Evolutionary conservation across 805 yeast genomes (phyloP), one percentile per base, ranked within the genome.

Genomic region (Wickerhamiella galacta): DNA sequence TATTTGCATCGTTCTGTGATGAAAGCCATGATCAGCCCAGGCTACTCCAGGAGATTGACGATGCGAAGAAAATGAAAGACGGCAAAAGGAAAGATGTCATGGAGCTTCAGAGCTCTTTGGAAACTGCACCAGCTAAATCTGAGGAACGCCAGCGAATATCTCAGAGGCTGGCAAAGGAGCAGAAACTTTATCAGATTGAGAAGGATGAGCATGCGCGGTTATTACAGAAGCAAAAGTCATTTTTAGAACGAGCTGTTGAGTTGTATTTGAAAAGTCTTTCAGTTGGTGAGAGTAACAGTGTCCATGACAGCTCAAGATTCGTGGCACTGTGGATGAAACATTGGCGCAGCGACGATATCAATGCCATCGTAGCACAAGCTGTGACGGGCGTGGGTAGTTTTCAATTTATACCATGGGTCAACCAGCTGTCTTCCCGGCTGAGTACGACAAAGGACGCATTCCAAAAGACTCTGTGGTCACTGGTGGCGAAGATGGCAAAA

Each of bases 241-340:
- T 74, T 44, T 58, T 71, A 5, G 53, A 53, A 16, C 63, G 67
- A 21, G 69, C 92, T 0, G 57, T 75, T 11, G 63, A 61, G 16
- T 75, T 67, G 41, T 80, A 75, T 45, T 45, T 82, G 33, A 61
- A 57, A 26, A 59, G 77, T 11, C 53, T 43, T 15, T 14, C 25
- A 6, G 28, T 30, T 6, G 39, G 41, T 1, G 39, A 35, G 15
- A n/a, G 15, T 9, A 11, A 27, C n/a, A 20, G 12, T n/a, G 33
- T 25, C 5, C 37, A 41, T 12, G 49, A 42, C 29, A 38, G 36
- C 39, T 39, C 32, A 4, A 25, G 79, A 35, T 75, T 85, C 39
- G 75, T 85, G 51, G 77, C 85, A 0, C 51, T 87, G 8, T 87
- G 95, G 93, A 60, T 87, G 25, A 78, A 75, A 39, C 64, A 70